Base-by-base conservation (phyloP, 2,329 filamentous ascomycete genomes). In the Exophiala bonariae region DNA sequence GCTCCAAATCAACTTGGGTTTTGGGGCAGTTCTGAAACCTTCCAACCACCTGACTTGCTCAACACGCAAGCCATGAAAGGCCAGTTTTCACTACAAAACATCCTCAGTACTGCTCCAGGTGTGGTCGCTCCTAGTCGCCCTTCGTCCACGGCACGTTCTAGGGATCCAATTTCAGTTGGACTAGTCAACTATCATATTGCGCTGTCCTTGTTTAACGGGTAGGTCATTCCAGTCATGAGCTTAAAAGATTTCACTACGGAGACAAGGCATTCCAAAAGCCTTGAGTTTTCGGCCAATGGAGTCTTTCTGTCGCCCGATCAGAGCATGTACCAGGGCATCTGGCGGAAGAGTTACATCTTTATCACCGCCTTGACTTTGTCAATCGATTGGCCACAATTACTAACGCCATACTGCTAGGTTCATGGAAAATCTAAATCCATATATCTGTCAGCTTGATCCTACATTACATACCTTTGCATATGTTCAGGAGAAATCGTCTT, bases 361-460 rank as follows among this genome's bases (percentile, higher is more conserved):
- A n/a, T n/a, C n/a, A n/a, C n/a, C n/a, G n/a, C n/a, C n/a, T n/a
- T n/a, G n/a, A n/a, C n/a, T n/a, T n/a, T n/a, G n/a, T n/a, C 17
- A 32, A 23, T 33, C n/a, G 11, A 23, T 45, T 22, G 33, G 31
- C 34, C 36, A 22, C 36, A 22, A 11, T 11, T 13, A 5, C 14
- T n/a, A n/a, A n/a, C n/a, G n/a, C n/a, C n/a, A n/a, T n/a, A n/a
- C n/a, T 26, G 18, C 35, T 37, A 68, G 68, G 16, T 72, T 71
- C 47, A 66, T 72, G 47, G 54, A 56, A 19, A 64, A 63, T 39
- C 57, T 70, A 18, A 72, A 72, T 39, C 66, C 67, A 1, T 71
- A 67, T n/a, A 67, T 71, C 17, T 64, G 63, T 49, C 69, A 71
- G 41, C 57, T 72, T 9, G 69, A 72, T 39, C 67, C 65, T 3